Base-by-base conservation (phyloP, 2,329 filamentous ascomycete species). In the Cladosporium velox region DNA sequence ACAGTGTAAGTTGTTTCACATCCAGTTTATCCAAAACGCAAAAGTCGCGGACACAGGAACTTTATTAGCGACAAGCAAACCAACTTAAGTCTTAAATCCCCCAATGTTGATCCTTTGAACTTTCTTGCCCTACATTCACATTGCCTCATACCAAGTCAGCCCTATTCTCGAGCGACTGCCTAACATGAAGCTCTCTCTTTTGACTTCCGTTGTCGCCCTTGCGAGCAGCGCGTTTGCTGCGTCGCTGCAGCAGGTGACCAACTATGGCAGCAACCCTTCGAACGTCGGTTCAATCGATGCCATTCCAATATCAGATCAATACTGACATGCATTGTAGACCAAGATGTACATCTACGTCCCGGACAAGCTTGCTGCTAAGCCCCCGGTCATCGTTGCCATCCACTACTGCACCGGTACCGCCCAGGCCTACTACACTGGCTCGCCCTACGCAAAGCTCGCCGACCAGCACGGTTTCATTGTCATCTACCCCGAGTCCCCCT, bases 321-420 rank as follows among this genome's bases (percentile, higher is more conserved):
- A 51, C 59, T 51, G 15, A 52, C 32, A 62, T 18, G 30, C 10
- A 35, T 12, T 24, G 21, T 28, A 88, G 68, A 75, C 84, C n/a
- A 88, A 85, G n/a, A 85, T 88, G 74, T 85, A 76, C 68, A 75
- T 72, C 24, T 67, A 69, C 62, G 70, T 71, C 11, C 70, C 70
- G 14, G 63, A 59, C 52, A 69, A 66, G 47, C 59, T 70, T n/a
- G 68, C 66, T 34, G 65, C 66, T 11, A 68, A 68, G 11, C 70
- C 70, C 18, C 65, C 69, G 18, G 66, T 71, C 65, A 69, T 72
- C 34, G 70, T 72, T 24, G 70, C 69, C 15, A 70, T 72, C 62
- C 83, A 87, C 77, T 87, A 83, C 80, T 88, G 87, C 76, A 80
- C 81, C 58, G 86, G 86, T 30, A 82, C 81, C 2, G 86, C 83